These are phyloP conservation scores for Amniculicola lignicola DNA, from an alignment of 495 filamentous ascomycete species.

Conservation along the genomic window DNA sequence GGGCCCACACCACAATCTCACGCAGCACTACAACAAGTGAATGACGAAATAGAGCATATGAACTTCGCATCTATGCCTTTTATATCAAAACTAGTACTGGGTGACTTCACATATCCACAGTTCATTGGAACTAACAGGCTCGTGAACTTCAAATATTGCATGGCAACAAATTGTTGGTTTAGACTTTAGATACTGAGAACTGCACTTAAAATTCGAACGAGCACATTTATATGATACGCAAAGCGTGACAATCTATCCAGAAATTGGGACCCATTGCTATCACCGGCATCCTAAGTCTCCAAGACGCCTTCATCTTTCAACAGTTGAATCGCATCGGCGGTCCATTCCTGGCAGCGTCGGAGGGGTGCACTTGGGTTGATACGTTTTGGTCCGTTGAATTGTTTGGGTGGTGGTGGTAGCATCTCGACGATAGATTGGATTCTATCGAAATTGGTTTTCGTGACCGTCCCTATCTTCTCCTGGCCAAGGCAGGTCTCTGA, in stretches of 20 bases:
- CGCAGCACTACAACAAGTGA: slow-evolving; percentile 3
- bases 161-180: slow-evolving; percentile 11
- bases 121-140: slow-evolving; percentile 7
- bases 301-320: slow-evolving; percentile 7
- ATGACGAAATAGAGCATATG: slow-evolving; percentile 5
- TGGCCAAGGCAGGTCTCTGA: neutral
- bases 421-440: slow-evolving; percentile 9
- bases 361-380: slow-evolving; percentile 17
- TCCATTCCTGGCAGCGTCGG: slow-evolving; percentile 25
- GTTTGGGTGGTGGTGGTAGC: slow-evolving; percentile 14
- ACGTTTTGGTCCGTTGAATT: slow-evolving; percentile 15
- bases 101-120: slow-evolving; percentile 11
- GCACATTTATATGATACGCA: slow-evolving; percentile 2
- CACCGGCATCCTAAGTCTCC: slow-evolving; percentile 5
- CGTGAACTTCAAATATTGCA: slow-evolving; percentile 11
- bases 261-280: slow-evolving; percentile 10
- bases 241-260: slow-evolving; percentile 9
- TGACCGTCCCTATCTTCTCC: slow-evolving; percentile 14
- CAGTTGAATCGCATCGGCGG: slow-evolving; percentile 16
- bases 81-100: slow-evolving; percentile 7
- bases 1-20: slow-evolving; percentile 1
- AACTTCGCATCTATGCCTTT: slow-evolving; percentile 5
- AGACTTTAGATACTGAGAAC: slow-evolving; percentile 12
- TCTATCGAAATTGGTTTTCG: slow-evolving; percentile 4
- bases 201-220: slow-evolving; percentile 7